A percentile compares a stretch with the other conserved stretches of the same genome.
Conservation (phyloP, 116 monocot genomes). For the Cymodocea nodosa region DNA sequence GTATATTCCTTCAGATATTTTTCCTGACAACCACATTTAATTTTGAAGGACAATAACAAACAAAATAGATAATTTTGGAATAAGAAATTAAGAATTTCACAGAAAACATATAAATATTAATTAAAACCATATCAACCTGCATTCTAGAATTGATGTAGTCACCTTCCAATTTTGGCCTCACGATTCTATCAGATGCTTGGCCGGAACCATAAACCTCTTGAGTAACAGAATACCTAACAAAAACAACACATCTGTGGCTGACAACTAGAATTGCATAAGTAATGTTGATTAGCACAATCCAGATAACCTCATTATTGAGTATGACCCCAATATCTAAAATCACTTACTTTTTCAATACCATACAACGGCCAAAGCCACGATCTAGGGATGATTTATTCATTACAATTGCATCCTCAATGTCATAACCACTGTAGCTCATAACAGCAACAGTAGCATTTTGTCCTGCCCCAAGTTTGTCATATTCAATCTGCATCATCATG, state of each 20-base stretch:
- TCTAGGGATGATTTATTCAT: slow-evolving; percentile 99
- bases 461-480: slow-evolving; percentile 94
- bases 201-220: slow-evolving; percentile 33
- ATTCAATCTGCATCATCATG: slow-evolving; percentile 46
- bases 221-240: slow-evolving; percentile 42
- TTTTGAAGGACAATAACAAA: too few relatives aligned
- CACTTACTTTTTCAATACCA: slow-evolving; percentile 71
- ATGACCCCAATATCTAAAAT: neutral
- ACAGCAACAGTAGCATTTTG: slow-evolving; percentile 99
- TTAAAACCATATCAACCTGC: slow-evolving; percentile 19
- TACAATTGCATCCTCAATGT: slow-evolving; percentile 98
- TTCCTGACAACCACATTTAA: too few relatives aligned
- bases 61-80: neutral
- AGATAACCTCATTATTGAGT: neutral
- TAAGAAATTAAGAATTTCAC: neutral
- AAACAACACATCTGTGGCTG: neutral
- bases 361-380: slow-evolving; percentile 96
- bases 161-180: slow-evolving; percentile 38
- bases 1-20: too few relatives aligned
- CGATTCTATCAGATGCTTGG: slow-evolving; percentile 40
- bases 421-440: slow-evolving; percentile 99
- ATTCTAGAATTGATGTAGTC: slow-evolving; percentile 21
- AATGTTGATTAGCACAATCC: neutral
- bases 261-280: neutral
- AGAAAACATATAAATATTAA: neutral